Conservation (phyloP, 2,329 filamentous ascomycete species). For the Coleophoma crateriformis region DNA sequence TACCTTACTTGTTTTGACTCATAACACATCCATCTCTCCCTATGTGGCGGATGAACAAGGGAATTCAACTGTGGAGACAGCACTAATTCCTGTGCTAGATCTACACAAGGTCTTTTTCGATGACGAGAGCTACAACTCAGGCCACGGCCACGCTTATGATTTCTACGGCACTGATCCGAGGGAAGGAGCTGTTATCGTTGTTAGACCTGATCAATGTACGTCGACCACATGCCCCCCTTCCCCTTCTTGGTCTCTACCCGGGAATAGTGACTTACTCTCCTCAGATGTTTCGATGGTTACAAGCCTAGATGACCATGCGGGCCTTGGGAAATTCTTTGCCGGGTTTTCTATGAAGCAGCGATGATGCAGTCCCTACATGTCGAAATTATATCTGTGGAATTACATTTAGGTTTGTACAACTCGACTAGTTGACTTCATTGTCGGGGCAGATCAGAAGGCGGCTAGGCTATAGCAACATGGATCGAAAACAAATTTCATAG, state of each 20-base stretch:
- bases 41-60: too few species aligned
- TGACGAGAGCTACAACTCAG: conserved; percentile 47
- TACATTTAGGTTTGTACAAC: too few species aligned
- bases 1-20: not conserved
- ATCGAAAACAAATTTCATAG: too few species aligned
- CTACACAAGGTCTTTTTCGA: conserved; percentile 54
- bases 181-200: conserved; percentile 42
- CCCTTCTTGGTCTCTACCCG: not conserved
- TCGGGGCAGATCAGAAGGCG: too few species aligned
- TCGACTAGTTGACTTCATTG: too few species aligned
- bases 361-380: not conserved
- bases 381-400: too few species aligned
- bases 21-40: not conserved
- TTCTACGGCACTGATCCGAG: conserved; percentile 44
- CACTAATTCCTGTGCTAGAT: conserved; percentile 30
- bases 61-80: too few species aligned
- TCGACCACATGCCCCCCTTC: conserved; percentile 3
- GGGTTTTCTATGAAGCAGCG: conserved; percentile 18
- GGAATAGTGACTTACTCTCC: not conserved
- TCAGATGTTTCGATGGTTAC: conserved; percentile 34
- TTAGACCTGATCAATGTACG: conserved; percentile 58
- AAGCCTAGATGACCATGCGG: conserved; percentile 23
- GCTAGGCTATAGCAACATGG: too few species aligned
- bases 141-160: conserved; percentile 52
- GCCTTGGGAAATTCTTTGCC: conserved; percentile 29